Evolutionary conservation across 2,329 filamentous ascomycete genomes (phyloP).

Genomic region (Epichloe glyceriae): DNA sequence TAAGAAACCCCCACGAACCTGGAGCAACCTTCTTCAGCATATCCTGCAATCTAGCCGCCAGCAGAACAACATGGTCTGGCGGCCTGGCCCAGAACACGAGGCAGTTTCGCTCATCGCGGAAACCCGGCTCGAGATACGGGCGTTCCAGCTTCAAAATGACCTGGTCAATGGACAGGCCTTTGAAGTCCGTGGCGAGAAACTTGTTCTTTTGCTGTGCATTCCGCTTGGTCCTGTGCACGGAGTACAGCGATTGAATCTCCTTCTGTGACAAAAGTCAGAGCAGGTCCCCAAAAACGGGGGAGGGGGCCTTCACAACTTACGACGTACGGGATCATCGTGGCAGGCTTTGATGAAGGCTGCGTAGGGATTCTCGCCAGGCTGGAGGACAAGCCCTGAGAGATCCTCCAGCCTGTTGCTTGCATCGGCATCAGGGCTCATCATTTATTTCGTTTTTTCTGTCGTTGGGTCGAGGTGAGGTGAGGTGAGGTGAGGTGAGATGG

Average conservation of each 20-base stretch:
- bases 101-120: conserved; percentile 65
- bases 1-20: conserved; percentile 31
- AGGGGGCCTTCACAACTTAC: no score
- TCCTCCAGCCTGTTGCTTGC: conserved; percentile 40
- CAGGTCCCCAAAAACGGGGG: no score
- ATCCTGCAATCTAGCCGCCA: conserved; percentile 58
- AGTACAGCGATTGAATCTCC: conserved; percentile 60
- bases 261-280: conserved; percentile 26
- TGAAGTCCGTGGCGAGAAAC: conserved; percentile 55
- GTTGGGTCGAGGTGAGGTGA: neutral
- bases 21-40: conserved; percentile 52
- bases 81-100: conserved; percentile 83
- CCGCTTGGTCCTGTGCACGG: conserved; percentile 58
- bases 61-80: conserved; percentile 52
- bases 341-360: conserved; percentile 58
- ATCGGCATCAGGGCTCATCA: conserved; percentile 14
- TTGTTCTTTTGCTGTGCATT: conserved; percentile 65
- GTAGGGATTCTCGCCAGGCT: conserved; percentile 58
- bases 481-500: neutral
- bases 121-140: conserved; percentile 50
- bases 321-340: conserved; percentile 48
- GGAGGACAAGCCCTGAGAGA: conserved; percentile 35
- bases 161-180: conserved; percentile 61
- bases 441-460: neutral
- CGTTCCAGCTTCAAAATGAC: conserved; percentile 59